phyloP scores from a whole-genome alignment of 1,284 basidiomycete genomes.

The Entoloma clypeatum region DNA sequence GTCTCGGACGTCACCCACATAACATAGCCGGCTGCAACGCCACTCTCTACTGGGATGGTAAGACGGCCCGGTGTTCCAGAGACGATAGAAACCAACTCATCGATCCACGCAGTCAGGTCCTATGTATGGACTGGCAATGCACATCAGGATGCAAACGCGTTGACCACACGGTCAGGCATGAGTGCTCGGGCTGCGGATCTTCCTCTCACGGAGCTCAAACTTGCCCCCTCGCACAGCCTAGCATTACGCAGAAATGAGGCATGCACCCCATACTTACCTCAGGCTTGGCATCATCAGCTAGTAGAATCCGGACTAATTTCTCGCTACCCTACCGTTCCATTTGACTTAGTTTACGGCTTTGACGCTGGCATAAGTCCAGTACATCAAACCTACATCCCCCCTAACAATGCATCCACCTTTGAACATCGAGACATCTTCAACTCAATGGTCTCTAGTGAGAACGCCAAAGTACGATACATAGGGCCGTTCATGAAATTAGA shows the following conservation, averaged over 20 bases:
- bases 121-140: constrained; percentile 3
- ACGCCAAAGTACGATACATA: constrained; percentile 25
- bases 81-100: neutral
- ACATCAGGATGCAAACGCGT: constrained; percentile 1
- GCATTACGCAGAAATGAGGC: too few species aligned
- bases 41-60: constrained; percentile 1
- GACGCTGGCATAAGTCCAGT: too few species aligned
- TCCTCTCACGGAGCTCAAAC: neutral
- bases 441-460: too few species aligned
- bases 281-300: too few species aligned
- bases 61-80: neutral
- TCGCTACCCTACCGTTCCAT: too few species aligned
- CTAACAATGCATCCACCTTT: too few species aligned
- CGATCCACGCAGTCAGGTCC: constrained; percentile 1
- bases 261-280: too few species aligned
- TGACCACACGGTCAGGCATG: neutral
- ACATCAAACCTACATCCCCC: too few species aligned
- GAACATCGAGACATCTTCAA: too few species aligned
- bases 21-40: neutral
- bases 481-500: constrained; percentile 26
- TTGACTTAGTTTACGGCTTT: too few species aligned
- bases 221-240: too few species aligned
- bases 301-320: too few species aligned
- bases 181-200: constrained; percentile 1
- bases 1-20: neutral